Evolutionary conservation across 352 stramenopile genomes (phyloP), one percentile per base, ranked within the genome.

Genomic region (Phytophthora lateralis): DNA sequence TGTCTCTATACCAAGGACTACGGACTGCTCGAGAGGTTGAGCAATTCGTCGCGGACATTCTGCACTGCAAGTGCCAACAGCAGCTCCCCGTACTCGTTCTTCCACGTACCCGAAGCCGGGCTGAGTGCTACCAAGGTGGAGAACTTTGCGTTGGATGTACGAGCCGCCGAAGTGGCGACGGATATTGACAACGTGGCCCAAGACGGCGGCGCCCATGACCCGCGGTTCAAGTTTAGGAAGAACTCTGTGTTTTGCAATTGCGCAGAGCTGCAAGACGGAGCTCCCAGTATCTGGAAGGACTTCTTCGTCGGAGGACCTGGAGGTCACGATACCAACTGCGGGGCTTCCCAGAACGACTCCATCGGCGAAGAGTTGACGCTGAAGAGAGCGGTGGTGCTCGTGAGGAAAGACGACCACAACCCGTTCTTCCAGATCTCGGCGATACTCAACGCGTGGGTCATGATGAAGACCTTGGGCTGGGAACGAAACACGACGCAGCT

Each of bases 381-480:
- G n/a, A 43, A 1, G 26, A 54, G 20, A 6, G 66, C 56, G 0
- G 55, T 83, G 12, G 26, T 80, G 11, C 2, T 84, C 12, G 54
- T 69, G n/a, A 47, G 75, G 24, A 75, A 68, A 37, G 65, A 84
- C 46, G 75, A 80, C 27, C 72, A 80, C 53, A 84, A 81, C 41
- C 72, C 72, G 20, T 84, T 80, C 41, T 82, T 80, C 51, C 72
- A 80, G 59, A 60, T 81, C 32, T 73, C 72, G 8, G 61, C 58
- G 2, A 66, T 64, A 26, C 37, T 81, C 7, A 80, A 80, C 52
- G 66, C 72, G 8, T 81, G 69, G 69, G 55, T 69, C 30, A 54
- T 75, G 39, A 42, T 76, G 21, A 59, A 74, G 34, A 52, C 55
- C 4, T 47, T 77, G 8, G 53, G 63, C 3, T 78, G 75, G 66